Percentiles rank a stretch among this genome's conserved stretches.
These are phyloP conservation scores for Clavispora phyllophila DNA, from an alignment of 805 yeast genomes.

Conservation along the genomic window DNA sequence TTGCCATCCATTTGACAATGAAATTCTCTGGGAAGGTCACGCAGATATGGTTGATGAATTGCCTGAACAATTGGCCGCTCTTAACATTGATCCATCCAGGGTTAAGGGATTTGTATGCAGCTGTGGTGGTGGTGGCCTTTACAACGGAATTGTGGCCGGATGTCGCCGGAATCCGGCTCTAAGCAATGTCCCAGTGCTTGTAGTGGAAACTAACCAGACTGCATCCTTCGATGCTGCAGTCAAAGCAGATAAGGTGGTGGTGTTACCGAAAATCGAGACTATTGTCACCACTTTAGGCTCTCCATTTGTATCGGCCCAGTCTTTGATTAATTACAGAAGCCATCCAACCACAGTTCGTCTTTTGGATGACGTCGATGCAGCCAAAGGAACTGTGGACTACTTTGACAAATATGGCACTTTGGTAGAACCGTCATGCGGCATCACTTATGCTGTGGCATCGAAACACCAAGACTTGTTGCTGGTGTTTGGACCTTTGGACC, in stretches of 20 bases:
- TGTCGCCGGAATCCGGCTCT: slow-evolving; percentile 12
- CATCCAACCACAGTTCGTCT: slow-evolving; percentile 15
- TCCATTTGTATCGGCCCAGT: slow-evolving; percentile 20
- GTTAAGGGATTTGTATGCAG: slow-evolving; percentile 27
- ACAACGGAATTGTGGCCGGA: slow-evolving; percentile 26
- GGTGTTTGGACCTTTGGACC: slow-evolving; percentile 10
- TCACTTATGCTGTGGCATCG: slow-evolving; percentile 16
- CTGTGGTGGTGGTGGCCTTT: slow-evolving; percentile 34
- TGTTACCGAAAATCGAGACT: slow-evolving; percentile 17
- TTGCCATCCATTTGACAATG: slow-evolving; percentile 31
- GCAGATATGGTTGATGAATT: slow-evolving; percentile 18
- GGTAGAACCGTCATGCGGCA: slow-evolving; percentile 35
- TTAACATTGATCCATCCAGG: slow-evolving; percentile 7
- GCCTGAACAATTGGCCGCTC: slow-evolving; percentile 11
- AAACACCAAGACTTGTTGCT: slow-evolving; percentile 12
- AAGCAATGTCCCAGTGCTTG: slow-evolving; percentile 19
- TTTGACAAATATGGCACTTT: slow-evolving; percentile 19
- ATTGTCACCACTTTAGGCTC: slow-evolving; percentile 25
- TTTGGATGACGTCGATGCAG: slow-evolving; percentile 25
- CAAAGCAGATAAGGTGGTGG: slow-evolving; percentile 15
- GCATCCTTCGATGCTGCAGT: slow-evolving; percentile 21
- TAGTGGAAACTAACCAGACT: slow-evolving; percentile 25
- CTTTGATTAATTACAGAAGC: slow-evolving; percentile 14
- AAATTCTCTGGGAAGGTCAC: slow-evolving; percentile 29
- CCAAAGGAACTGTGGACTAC: slow-evolving; percentile 17